These are phyloP conservation scores for Colletotrichum sp. DNA, from an alignment of 2,329 filamentous ascomycete species.

Conservation along the genomic window DNA sequence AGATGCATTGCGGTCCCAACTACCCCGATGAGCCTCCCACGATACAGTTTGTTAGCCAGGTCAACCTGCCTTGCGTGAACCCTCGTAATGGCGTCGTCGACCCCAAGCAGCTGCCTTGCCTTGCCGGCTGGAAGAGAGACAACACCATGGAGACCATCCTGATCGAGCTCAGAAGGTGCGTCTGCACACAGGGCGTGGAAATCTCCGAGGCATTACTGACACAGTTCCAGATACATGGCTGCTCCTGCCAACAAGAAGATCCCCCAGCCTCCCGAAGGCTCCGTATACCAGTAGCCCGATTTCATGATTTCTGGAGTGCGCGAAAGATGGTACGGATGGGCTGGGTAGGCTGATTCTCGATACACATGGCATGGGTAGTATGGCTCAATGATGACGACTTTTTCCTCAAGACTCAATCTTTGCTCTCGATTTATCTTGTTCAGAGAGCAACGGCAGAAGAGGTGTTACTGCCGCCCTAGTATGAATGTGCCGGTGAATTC, in stretches of 20 bases:
- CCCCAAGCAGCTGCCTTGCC: slow-evolving; percentile 79
- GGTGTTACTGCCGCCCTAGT: neutral
- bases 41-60: slow-evolving; percentile 90
- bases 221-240: slow-evolving; percentile 82
- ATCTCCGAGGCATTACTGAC: slow-evolving; percentile 6
- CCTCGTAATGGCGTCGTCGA: slow-evolving; percentile 83
- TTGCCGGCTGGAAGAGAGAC: slow-evolving; percentile 89
- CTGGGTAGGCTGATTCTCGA: neutral
- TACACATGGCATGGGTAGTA: slow-evolving; percentile 12
- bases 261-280: slow-evolving; percentile 88
- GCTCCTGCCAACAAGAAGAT: slow-evolving; percentile 92
- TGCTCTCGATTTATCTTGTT: neutral
- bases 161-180: slow-evolving; percentile 81
- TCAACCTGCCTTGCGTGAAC: slow-evolving; percentile 97
- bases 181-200: neutral
- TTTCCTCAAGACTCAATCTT: neutral
- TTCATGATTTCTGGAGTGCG: slow-evolving; percentile 9
- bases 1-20: slow-evolving; percentile 89
- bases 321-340: neutral
- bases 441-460: neutral
- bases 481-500: neutral
- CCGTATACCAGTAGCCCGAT: slow-evolving; percentile 42
- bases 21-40: slow-evolving; percentile 91
- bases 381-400: slow-evolving; percentile 19
- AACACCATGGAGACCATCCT: slow-evolving; percentile 95